A percentile compares a stretch with the other conserved stretches of the same genome.
Conservation (phyloP, 108 stramenopile species). For the Cyclotella choctawhatcheeana region DNA sequence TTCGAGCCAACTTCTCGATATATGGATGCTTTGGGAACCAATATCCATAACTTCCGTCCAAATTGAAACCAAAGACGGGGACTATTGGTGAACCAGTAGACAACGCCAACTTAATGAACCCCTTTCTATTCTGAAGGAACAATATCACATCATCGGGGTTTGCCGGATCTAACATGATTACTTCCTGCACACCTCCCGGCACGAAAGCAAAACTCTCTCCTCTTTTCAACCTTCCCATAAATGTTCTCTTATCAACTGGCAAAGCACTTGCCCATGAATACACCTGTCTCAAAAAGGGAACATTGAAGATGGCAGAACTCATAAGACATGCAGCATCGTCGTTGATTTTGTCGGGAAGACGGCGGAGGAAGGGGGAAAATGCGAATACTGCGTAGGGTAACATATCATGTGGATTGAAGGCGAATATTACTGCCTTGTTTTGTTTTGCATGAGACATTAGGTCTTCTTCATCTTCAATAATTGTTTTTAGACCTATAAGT, state of each 20-base stretch:
- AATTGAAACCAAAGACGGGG: slow-evolving; percentile 80
- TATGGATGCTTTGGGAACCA: slow-evolving; percentile 47
- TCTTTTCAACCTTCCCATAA: slow-evolving; percentile 41
- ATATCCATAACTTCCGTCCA: slow-evolving; percentile 55
- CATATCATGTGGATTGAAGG: slow-evolving; percentile 61
- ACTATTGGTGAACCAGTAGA: slow-evolving; percentile 79
- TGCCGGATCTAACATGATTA: slow-evolving; percentile 46
- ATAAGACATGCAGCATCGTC: slow-evolving; percentile 40
- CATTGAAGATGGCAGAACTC: slow-evolving; percentile 52
- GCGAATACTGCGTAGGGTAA: slow-evolving; percentile 56
- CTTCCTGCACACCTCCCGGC: slow-evolving; percentile 74
- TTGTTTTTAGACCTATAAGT: slow-evolving; percentile 50
- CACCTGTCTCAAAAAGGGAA: slow-evolving; percentile 62
- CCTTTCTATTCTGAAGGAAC: slow-evolving; percentile 78
- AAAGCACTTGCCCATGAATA: slow-evolving; percentile 48
- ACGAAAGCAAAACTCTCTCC: slow-evolving; percentile 51
- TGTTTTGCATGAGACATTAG: slow-evolving; percentile 25
- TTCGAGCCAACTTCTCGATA: slow-evolving; percentile 42
- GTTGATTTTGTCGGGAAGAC: slow-evolving; percentile 47
- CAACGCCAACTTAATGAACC: slow-evolving; percentile 86
- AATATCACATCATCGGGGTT: slow-evolving; percentile 54
- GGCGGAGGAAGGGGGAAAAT: slow-evolving; percentile 44
- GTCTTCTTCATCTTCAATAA: slow-evolving; percentile 59
- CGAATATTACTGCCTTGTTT: slow-evolving; percentile 56
- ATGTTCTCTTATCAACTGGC: slow-evolving; percentile 58